Percentiles rank a stretch among this genome's conserved stretches.
Conservation (phyloP, 352 stramenopile species). For the Phytophthora fragariaefolia region DNA sequence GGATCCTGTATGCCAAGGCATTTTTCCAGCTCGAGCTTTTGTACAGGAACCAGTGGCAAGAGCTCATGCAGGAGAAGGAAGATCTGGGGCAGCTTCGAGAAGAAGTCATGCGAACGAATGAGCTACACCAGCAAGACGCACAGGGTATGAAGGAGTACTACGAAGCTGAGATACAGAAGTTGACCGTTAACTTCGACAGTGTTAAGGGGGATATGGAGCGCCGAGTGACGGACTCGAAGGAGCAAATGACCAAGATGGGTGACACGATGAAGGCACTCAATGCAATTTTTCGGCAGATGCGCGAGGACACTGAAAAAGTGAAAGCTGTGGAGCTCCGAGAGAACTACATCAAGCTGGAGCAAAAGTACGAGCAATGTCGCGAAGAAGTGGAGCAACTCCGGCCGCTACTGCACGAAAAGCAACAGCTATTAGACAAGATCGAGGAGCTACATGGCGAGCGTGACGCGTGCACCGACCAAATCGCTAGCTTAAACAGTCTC, state of each 20-base stretch:
- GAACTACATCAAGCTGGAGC: slow-evolving; percentile 76
- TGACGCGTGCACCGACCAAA: slow-evolving; percentile 46
- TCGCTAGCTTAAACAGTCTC: slow-evolving; percentile 49
- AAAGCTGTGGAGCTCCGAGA: slow-evolving; percentile 90
- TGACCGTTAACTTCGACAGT: slow-evolving; percentile 56
- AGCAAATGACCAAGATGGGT: slow-evolving; percentile 90
- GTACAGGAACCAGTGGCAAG: slow-evolving; percentile 44
- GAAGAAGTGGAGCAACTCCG: slow-evolving; percentile 73
- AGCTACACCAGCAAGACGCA: slow-evolving; percentile 47
- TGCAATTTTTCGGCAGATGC: slow-evolving; percentile 94
- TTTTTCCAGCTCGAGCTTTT: slow-evolving; percentile 80
- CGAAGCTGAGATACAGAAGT: slow-evolving; percentile 57
- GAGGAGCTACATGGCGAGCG: slow-evolving; percentile 39
- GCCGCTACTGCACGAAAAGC: slow-evolving; percentile 58
- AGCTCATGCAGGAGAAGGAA: slow-evolving; percentile 43
- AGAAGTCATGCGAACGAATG: slow-evolving; percentile 40
- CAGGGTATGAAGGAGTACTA: slow-evolving; percentile 55
- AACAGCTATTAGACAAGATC: slow-evolving; percentile 52
- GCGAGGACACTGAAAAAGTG: slow-evolving; percentile 89
- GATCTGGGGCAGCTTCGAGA: slow-evolving; percentile 47
- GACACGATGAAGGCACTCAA: slow-evolving; percentile 94
- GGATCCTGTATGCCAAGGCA: slow-evolving; percentile 76
- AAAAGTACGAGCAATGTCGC: slow-evolving; percentile 59
- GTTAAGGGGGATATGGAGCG: slow-evolving; percentile 73
- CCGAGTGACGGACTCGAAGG: slow-evolving; percentile 69